Evolutionary conservation across 1,284 basidiomycete genomes (phyloP), one percentile per base, ranked within the genome.

Genomic region (Gomphus bonarii): DNA sequence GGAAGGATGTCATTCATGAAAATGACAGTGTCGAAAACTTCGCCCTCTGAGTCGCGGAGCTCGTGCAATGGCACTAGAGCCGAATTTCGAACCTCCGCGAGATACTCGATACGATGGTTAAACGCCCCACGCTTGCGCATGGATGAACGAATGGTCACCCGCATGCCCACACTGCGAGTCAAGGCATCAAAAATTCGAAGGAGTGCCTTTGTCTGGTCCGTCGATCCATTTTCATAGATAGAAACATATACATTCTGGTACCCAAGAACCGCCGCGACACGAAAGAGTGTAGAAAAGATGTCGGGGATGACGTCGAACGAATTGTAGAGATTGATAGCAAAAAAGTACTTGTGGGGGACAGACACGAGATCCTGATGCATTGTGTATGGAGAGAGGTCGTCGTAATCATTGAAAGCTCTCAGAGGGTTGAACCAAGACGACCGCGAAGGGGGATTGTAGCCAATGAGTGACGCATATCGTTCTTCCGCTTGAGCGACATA

Each of bases 1-100:
- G 94, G 94, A 35, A 97, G 75, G 68, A 97, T 87, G 71, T 97
- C 94, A 78, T 95, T 97, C 94, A 97, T 97, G 78, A 97, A 97
- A 59, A 97, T 77, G 72, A 97, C 90, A 42, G 87, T 82, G 73
- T 97, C 94, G 63, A 97, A 97, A 61, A 90, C 84, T 70, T 97
- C 93, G 67, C 85, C 86, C 66, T 93, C 85, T 38, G 85, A 75
- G 67, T 95, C 93, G 50, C 94, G 79, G 46, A 95, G 78, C 68
- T 97, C 94, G 71, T 94, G 88, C 25, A 97, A 73, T 1, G 94
- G 94, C 3, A 88, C 90, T 70, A 97, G 89, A 30, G 95, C 94
- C 35, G 91, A 85, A 68, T 97, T 97, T 61, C 94, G 87, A 33
- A 97, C 94, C 69, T 97, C 94, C 30, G 94, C 94, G 55, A 97